Evolutionary conservation across 2,329 filamentous ascomycete genomes (phyloP).

Genomic region (Leptographium wingfieldii): DNA sequence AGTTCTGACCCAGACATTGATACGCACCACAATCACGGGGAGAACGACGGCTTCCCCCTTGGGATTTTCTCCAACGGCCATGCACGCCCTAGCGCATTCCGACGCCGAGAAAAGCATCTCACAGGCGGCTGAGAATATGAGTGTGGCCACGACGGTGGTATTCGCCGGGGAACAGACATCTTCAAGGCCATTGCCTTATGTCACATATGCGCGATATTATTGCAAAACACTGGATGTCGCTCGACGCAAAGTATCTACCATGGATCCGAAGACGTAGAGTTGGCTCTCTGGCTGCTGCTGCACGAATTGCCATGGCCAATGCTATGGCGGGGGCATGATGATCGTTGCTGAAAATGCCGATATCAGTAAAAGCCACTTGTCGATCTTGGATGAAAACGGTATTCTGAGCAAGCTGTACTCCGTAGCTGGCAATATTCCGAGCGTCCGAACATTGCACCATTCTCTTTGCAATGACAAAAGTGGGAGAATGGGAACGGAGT

Average conservation of each 20-base stretch:
- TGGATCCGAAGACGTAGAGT: conserved; percentile 71
- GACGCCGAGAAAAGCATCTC: conserved; percentile 38
- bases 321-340: conserved; percentile 63
- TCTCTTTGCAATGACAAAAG: not conserved
- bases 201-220: not conserved
- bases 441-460: too few species aligned
- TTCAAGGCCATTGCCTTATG: conserved; percentile 35
- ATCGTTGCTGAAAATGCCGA: not conserved
- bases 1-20: not conserved
- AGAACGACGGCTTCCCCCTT: conserved; percentile 31
- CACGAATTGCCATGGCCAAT: conserved; percentile 77
- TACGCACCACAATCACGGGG: conserved; percentile 29
- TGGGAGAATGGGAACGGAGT: not conserved
- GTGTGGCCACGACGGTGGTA: conserved; percentile 36
- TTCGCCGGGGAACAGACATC: conserved; percentile 34
- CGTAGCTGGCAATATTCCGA: too few species aligned
- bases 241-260: conserved; percentile 22
- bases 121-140: conserved; percentile 28
- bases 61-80: conserved; percentile 39
- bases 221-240: not conserved
- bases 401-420: not conserved
- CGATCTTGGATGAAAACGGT: not conserved
- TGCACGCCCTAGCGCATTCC: conserved; percentile 37
- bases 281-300: conserved; percentile 81
- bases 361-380: not conserved